phyloP scores from a whole-genome alignment of 129 eudicot species.

The Lactuca sativa region DNA sequence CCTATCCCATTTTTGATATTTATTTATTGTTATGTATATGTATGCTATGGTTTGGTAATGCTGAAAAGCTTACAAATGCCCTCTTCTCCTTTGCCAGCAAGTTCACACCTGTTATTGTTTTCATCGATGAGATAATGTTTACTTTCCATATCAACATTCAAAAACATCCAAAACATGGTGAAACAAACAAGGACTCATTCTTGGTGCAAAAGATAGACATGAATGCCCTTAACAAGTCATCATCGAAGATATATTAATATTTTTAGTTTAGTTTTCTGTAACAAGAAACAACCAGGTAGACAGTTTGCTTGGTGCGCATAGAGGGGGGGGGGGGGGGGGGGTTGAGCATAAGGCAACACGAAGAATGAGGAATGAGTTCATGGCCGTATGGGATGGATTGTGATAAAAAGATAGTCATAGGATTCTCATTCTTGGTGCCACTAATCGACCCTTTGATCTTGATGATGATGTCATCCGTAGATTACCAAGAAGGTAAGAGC shows the following conservation, averaged over 20 bases:
- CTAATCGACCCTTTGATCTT: constrained; percentile 97
- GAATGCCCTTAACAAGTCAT: too few relatives aligned
- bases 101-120: constrained; percentile 94
- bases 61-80: constrained; percentile 94
- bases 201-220: too few relatives aligned
- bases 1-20: neutral
- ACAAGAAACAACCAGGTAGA: constrained; percentile 90
- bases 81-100: constrained; percentile 97
- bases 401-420: constrained; percentile 94
- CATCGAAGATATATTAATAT: too few relatives aligned
- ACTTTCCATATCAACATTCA: too few relatives aligned
- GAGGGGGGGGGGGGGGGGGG: too few relatives aligned
- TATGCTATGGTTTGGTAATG: constrained; percentile 98
- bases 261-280: too few relatives aligned
- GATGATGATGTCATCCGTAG: constrained; percentile 99
- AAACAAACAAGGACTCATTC: too few relatives aligned
- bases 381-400: constrained; percentile 99
- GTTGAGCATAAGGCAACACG: constrained; percentile 98
- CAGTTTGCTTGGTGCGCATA: constrained; percentile 98
- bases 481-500: constrained; percentile 74
- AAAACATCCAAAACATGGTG: too few relatives aligned
- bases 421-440: constrained; percentile 94
- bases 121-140: constrained; percentile 98
- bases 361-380: constrained; percentile 96
- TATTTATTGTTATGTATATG: constrained; percentile 6